These are phyloP conservation scores for Aspergillus egyptiacus DNA, from an alignment of 495 filamentous ascomycete genomes.

Conservation along the genomic window DNA sequence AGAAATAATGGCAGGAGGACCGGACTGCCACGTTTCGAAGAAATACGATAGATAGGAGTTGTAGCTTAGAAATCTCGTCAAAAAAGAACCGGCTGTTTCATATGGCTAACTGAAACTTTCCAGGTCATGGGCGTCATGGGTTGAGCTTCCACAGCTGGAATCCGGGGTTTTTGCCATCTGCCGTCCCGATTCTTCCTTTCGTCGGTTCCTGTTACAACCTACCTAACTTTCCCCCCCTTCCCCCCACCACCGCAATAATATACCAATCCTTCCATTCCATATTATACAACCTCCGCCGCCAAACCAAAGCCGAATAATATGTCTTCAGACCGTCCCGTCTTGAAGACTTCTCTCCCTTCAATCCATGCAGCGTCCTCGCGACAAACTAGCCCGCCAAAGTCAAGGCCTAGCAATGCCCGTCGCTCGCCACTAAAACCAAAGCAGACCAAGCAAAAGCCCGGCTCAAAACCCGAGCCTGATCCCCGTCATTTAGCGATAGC, in stretches of 20 bases:
- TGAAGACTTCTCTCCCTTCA: constrained; percentile 49
- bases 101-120: not conserved
- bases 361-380: constrained; percentile 30
- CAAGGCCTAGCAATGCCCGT: constrained; percentile 17
- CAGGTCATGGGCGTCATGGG: constrained; percentile 1
- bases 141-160: constrained; percentile 11
- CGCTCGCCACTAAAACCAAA: constrained; percentile 20
- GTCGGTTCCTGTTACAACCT: constrained; percentile 7
- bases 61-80: too few relatives aligned
- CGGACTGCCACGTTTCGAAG: constrained; percentile 16
- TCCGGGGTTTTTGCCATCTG: constrained; percentile 18
- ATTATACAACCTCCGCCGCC: not conserved
- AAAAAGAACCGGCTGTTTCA: not conserved
- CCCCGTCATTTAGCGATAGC: constrained; percentile 57
- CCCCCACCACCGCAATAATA: too few relatives aligned
- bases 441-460: constrained; percentile 18
- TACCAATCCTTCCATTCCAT: not conserved
- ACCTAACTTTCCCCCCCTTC: not conserved
- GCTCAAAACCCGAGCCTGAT: constrained; percentile 41
- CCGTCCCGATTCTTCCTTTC: constrained; percentile 10
- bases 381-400: constrained; percentile 16
- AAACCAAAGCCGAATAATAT: constrained; percentile 4
- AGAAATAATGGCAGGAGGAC: constrained; percentile 19
- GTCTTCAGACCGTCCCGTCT: constrained; percentile 41
- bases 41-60: too few relatives aligned